These are phyloP conservation scores for Aspergillus quadricinctus DNA, from an alignment of 2,329 filamentous ascomycete species.

Conservation along the genomic window DNA sequence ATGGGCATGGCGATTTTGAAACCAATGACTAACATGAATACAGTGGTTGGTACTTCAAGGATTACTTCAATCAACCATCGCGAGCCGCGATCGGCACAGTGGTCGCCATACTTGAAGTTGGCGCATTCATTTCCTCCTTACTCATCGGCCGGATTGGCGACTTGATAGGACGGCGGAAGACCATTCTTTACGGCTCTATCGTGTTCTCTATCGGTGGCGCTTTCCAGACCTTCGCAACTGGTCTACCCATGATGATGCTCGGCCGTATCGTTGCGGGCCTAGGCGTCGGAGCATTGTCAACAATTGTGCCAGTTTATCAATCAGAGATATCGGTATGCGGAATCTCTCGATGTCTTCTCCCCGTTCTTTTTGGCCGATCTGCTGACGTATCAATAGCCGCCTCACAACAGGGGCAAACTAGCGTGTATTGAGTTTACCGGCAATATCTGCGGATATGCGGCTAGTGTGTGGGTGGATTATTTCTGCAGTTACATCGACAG, in stretches of 20 bases:
- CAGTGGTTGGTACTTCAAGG: slow-evolving; percentile 80
- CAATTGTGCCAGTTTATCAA: slow-evolving; percentile 90
- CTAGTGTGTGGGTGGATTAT: slow-evolving; percentile 98
- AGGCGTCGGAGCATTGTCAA: slow-evolving; percentile 82
- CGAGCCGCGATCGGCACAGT: slow-evolving; percentile 89
- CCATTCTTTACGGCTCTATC: slow-evolving; percentile 88
- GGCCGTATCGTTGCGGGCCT: slow-evolving; percentile 81
- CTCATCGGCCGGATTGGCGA: slow-evolving; percentile 85
- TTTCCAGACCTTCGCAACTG: slow-evolving; percentile 73
- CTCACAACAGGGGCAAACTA: slow-evolving; percentile 90
- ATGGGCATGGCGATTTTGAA: not conserved
- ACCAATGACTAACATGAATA: slow-evolving; percentile 11
- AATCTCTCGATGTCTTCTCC: not conserved
- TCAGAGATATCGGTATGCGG: slow-evolving; percentile 71
- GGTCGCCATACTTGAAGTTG: slow-evolving; percentile 93
- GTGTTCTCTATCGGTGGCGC: slow-evolving; percentile 82
- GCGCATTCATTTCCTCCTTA: slow-evolving; percentile 85
- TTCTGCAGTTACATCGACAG: slow-evolving; percentile 86
- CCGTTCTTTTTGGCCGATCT: not conserved
- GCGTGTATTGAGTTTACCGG: slow-evolving; percentile 98
- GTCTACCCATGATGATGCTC: slow-evolving; percentile 83
- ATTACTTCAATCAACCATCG: slow-evolving; percentile 88
- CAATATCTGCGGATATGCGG: slow-evolving; percentile 92
- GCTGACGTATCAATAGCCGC: slow-evolving; percentile 50
- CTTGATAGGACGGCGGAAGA: slow-evolving; percentile 80